Evolutionary conservation across 352 stramenopile genomes (phyloP), one percentile per base, ranked within the genome.

Genomic region (Peronospora tabacina): DNA sequence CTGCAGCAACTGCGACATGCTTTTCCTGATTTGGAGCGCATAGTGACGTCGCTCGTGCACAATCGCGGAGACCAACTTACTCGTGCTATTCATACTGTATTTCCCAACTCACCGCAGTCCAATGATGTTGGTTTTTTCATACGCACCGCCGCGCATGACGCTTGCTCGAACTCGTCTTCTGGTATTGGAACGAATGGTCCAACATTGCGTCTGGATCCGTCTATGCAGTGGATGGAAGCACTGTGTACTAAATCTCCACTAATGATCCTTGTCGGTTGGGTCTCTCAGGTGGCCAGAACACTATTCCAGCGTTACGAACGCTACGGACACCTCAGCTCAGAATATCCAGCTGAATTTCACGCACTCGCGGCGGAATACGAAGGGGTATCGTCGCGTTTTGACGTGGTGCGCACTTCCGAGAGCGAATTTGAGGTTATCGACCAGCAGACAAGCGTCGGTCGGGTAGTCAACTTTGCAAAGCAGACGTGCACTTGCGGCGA

Each of bases 191-290:
- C 42, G 44, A 68, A 35, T 55, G 52, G 17, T 7, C 37, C 44
- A 24, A 45, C 28, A 46, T 5, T 52, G 36, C 9, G 57, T 49
- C 16, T 68, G 44, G 61, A 68, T 43, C 53, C 62, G 30, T 71
- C 65, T 10, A 63, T 88, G 44, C 66, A 77, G 44, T 90, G 75
- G 75, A 50, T 90, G 34, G 79, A 90, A 55, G 47, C 44, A 11
- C 52, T 90, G 7, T 87, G 75, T 37, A 28, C 41, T 12, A 90
- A 87, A 55, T 63, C 76, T 12, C 79, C 79, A 15, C 56, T 87
- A 8, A 90, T 90, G 79, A 85, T 90, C 19, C 58, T 90, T 7
- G 75, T 85, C 11, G 74, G 75, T 8, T 90, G 79, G 79, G 74
- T 90, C 12, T 90, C 79, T n/a, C 81, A 81, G 39, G 75, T 87